A percentile compares a stretch with the other conserved stretches of the same genome.
phyloP scores from a whole-genome alignment of 2,329 filamentous ascomycete genomes.

The Exophiala phaeomuriformis region DNA sequence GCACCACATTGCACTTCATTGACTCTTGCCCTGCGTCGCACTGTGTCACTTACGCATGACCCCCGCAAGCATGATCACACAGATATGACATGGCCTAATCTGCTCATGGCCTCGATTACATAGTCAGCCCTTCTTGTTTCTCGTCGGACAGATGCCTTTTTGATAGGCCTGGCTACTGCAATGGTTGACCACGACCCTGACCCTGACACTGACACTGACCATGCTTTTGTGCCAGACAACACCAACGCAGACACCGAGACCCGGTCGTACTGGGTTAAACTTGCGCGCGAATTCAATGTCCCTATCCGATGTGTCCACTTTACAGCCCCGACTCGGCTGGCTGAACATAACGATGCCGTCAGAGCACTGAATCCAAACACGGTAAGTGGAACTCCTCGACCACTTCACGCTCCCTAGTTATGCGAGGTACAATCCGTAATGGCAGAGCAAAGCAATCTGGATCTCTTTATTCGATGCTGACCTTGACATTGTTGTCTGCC shows the following conservation, averaged over 20 bases:
- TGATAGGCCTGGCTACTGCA: neutral
- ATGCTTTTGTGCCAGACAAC: slow-evolving; percentile 57
- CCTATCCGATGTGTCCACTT: slow-evolving; percentile 84
- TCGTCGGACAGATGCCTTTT: neutral
- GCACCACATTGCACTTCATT: neutral
- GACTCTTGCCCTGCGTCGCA: neutral
- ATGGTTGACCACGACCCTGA: neutral
- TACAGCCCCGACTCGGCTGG: slow-evolving; percentile 60
- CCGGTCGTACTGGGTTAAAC: slow-evolving; percentile 66
- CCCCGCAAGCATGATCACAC: neutral
- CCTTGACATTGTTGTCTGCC: slow-evolving; percentile 2
- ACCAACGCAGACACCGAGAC: slow-evolving; percentile 83
- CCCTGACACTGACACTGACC: too few relatives aligned
- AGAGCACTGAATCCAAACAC: slow-evolving; percentile 54
- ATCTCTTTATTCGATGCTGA: too few relatives aligned
- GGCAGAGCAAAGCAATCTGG: too few relatives aligned
- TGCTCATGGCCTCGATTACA: neutral
- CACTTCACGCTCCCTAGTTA: neutral
- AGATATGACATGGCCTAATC: neutral
- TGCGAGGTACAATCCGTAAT: too few relatives aligned
- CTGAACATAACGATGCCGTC: slow-evolving; percentile 81
- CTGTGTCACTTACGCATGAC: neutral
- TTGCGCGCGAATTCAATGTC: slow-evolving; percentile 63
- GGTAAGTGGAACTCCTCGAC: slow-evolving; percentile 7
- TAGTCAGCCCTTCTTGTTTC: neutral